A percentile compares a stretch with the other conserved stretches of the same genome.
Evolutionary conservation across 371 early-diverging fungal genomes (phyloP).

Genomic region (Mucor velutinosus): DNA sequence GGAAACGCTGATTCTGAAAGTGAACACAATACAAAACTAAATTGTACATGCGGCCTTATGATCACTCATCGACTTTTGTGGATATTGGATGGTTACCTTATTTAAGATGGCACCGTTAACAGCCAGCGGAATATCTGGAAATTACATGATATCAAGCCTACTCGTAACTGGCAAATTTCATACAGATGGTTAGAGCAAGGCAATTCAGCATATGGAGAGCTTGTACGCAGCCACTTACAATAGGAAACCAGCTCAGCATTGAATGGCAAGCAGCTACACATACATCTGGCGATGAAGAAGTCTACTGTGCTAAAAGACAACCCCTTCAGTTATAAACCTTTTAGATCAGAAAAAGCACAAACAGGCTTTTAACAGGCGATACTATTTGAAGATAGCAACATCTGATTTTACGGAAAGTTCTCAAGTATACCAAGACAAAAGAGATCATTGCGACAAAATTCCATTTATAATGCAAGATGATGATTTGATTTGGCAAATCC

Average conservation of each 20-base stretch:
- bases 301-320: background rate
- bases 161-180: background rate
- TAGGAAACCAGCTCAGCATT: background rate
- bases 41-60: background rate
- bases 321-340: background rate
- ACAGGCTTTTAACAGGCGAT: background rate
- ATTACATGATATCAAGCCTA: background rate
- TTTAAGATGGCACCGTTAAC: too few species aligned
- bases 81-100: background rate
- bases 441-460: background rate
- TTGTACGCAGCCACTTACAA: background rate
- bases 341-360: background rate
- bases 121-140: too few species aligned
- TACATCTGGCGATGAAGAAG: background rate
- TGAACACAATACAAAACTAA: background rate
- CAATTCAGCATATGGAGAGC: background rate
- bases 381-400: background rate
- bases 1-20: background rate
- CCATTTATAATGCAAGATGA: too few species aligned
- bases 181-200: background rate
- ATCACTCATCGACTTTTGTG: background rate
- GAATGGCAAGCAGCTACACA: background rate
- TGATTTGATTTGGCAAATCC: too few species aligned
- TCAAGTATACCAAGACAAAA: background rate
- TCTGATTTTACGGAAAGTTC: background rate